Conservation (phyloP, 2,329 filamentous ascomycete species). For the Atkinsonella hypoxylon region DNA sequence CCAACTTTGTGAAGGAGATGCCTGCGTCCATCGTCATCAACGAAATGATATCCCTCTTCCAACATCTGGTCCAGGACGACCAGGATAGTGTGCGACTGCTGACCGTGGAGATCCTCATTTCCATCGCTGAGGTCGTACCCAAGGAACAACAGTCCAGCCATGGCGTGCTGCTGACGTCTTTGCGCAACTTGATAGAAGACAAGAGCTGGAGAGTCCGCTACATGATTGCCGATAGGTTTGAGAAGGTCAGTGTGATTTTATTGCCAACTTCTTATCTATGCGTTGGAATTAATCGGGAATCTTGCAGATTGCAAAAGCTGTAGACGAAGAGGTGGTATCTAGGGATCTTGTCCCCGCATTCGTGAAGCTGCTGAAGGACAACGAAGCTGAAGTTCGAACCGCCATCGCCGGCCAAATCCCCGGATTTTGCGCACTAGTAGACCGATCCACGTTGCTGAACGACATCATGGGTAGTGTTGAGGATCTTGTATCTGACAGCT, state of each 20-base stretch:
- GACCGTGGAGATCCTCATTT: constrained; percentile 92
- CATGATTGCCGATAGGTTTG: constrained; percentile 97
- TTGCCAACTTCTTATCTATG: not conserved
- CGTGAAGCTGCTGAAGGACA: constrained; percentile 95
- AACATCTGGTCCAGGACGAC: constrained; percentile 90
- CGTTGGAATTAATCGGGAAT: not conserved
- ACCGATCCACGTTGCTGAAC: constrained; percentile 76
- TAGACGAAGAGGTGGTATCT: constrained; percentile 91
- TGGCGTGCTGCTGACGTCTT: constrained; percentile 77
- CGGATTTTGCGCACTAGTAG: constrained; percentile 85
- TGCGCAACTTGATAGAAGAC: constrained; percentile 91
- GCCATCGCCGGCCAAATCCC: constrained; percentile 97
- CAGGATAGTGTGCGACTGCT: constrained; percentile 94
- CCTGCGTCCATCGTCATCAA: constrained; percentile 81
- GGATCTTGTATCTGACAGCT: constrained; percentile 88
- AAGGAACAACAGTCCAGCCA: constrained; percentile 98
- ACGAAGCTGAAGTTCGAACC: constrained; percentile 92
- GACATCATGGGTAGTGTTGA: constrained; percentile 96
- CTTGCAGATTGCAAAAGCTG: constrained; percentile 83
- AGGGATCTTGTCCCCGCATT: constrained; percentile 93
- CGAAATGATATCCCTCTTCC: constrained; percentile 98
- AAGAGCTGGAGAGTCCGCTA: constrained; percentile 99
- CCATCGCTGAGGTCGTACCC: constrained; percentile 91
- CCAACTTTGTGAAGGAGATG: constrained; percentile 98
- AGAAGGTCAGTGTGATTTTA: constrained; percentile 54